Evolutionary conservation across 306 rosid genomes (phyloP).

Genomic region (Sicyos edulis): DNA sequence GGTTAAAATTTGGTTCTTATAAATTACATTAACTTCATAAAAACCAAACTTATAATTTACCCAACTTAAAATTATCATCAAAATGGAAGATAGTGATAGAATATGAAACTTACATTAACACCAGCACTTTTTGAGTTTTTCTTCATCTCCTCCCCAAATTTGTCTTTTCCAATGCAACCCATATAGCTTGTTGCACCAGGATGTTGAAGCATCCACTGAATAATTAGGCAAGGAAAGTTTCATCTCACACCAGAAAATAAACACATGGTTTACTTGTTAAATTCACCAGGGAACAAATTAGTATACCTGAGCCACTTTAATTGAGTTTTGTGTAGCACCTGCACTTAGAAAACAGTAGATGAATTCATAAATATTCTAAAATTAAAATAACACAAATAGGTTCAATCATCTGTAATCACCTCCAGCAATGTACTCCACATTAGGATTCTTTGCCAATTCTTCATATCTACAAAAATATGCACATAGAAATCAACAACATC

Average conservation of each 20-base stretch:
- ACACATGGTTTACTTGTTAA: not conserved
- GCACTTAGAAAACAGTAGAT: conserved; percentile 13
- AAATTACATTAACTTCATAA: too few species aligned
- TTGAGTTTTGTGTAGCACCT: conserved; percentile 96
- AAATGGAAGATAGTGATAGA: not conserved
- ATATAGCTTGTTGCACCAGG: conserved; percentile 89
- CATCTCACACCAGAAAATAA: not conserved
- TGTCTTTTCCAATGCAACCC: conserved; percentile 92
- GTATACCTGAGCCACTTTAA: conserved; percentile 80
- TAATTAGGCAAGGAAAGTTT: not conserved
- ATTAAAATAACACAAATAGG: not conserved
- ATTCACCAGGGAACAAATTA: conserved; percentile 1
- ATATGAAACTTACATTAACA: conserved; percentile 58
- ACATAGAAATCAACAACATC: not conserved
- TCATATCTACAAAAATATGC: conserved; percentile 50
- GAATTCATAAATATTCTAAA: conserved; percentile 5
- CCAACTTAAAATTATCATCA: not conserved
- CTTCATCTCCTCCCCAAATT: conserved; percentile 86
- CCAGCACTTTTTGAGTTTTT: conserved; percentile 61
- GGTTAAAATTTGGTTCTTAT: too few species aligned
- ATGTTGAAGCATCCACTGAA: conserved; percentile 85
- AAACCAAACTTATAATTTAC: too few species aligned
- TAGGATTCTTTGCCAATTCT: conserved; percentile 47
- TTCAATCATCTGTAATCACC: conserved; percentile 35
- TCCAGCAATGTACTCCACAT: conserved; percentile 94